phyloP scores from a whole-genome alignment of 2,329 filamentous ascomycete species.

The Aquanectria penicillioides region DNA sequence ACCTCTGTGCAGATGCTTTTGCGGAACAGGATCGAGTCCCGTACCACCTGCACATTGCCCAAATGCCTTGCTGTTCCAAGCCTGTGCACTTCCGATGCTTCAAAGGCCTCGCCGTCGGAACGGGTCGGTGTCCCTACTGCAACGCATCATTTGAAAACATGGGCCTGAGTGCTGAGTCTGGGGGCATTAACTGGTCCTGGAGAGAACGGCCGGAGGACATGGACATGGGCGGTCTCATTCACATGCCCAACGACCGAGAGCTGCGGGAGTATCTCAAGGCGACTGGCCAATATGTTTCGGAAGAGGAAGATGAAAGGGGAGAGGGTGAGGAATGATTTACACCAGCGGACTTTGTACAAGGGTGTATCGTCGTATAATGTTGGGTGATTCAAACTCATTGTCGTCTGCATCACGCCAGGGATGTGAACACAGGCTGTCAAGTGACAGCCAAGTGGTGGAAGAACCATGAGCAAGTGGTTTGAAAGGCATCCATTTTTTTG shows the following conservation, averaged over 20 bases:
- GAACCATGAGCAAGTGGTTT: no score
- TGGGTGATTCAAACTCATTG: no score
- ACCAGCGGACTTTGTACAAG: no score
- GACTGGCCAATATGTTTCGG: no score
- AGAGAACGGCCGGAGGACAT: neutral
- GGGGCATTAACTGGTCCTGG: neutral
- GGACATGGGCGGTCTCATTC: neutral
- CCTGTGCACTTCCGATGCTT: constrained; percentile 25
- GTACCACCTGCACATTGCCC: neutral
- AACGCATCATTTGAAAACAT: neutral
- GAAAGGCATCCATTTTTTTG: no score
- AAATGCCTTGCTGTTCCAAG: constrained; percentile 23
- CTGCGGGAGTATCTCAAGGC: neutral
- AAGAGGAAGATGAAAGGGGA: neutral
- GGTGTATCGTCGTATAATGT: no score
- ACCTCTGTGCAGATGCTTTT: constrained; percentile 21
- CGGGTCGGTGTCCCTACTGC: constrained; percentile 20
- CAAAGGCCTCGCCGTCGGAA: constrained; percentile 5
- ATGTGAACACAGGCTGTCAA: no score
- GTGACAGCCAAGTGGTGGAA: no score
- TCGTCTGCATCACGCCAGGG: no score
- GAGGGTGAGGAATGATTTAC: neutral
- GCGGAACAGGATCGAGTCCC: neutral
- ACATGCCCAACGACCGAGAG: neutral
- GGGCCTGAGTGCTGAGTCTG: neutral